Evolutionary conservation across 768 basidiomycete genomes (phyloP).

Genomic region (Russula sp.): DNA sequence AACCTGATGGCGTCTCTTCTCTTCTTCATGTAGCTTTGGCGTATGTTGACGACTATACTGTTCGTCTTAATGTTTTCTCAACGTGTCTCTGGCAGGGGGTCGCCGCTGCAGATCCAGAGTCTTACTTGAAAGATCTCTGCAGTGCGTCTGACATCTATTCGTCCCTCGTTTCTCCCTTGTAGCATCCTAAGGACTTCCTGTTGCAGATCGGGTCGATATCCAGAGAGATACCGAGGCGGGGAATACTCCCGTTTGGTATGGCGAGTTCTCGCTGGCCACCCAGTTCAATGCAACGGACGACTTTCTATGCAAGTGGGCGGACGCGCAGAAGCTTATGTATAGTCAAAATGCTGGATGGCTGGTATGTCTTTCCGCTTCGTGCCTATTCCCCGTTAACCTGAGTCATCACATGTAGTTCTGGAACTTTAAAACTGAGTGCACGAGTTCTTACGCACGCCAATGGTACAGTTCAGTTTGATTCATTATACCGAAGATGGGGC

Average conservation of each 20-base stretch:
- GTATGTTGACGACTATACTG: conserved; percentile 38
- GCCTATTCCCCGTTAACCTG: neutral
- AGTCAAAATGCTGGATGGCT: conserved; percentile 63
- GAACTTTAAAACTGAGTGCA: conserved; percentile 73
- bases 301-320: conserved; percentile 67
- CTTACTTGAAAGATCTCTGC: conserved; percentile 67
- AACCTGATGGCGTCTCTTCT: neutral
- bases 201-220: conserved; percentile 57
- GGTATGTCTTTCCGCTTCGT: conserved; percentile 40
- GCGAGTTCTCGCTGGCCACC: conserved; percentile 62
- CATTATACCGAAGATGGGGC: neutral
- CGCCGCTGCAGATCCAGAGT: conserved; percentile 57
- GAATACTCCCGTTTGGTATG: conserved; percentile 53
- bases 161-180: neutral
- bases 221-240: conserved; percentile 45
- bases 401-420: conserved; percentile 46
- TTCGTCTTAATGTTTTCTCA: neutral
- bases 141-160: conserved; percentile 45
- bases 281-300: conserved; percentile 59
- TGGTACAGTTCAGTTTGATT: conserved; percentile 48
- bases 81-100: conserved; percentile 52
- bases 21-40: conserved; percentile 47
- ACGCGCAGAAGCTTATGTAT: conserved; percentile 69
- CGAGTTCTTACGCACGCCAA: conserved; percentile 51
- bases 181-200: neutral